phyloP scores from a whole-genome alignment of 2,329 filamentous ascomycete genomes.

The Diplodia corticola region DNA sequence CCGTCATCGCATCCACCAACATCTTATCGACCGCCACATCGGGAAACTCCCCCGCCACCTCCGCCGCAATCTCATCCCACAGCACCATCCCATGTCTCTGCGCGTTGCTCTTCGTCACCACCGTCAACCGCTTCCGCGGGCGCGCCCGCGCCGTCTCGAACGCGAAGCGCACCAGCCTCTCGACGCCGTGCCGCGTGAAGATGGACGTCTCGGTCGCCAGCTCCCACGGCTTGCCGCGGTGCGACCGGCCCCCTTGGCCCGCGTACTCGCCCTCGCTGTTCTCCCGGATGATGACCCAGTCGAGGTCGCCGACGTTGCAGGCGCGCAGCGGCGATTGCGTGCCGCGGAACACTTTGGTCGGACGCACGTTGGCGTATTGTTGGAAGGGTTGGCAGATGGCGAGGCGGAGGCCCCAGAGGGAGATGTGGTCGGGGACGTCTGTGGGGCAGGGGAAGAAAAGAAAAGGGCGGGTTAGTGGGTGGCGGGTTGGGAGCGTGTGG shows the following conservation, averaged over 20 bases:
- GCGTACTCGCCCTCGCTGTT: constrained; percentile 69
- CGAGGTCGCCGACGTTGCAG: constrained; percentile 56
- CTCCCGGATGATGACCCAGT: constrained; percentile 68
- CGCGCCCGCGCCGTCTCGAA: constrained; percentile 61
- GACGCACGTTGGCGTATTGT: constrained; percentile 59
- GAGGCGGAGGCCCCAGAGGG: constrained; percentile 57
- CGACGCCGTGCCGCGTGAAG: constrained; percentile 62
- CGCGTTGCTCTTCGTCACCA: constrained; percentile 67
- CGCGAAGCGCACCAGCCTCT: constrained; percentile 62
- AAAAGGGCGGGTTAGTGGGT: too few relatives aligned
- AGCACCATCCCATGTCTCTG: constrained; percentile 68
- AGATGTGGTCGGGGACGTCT: constrained; percentile 59
- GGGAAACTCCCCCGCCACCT: constrained; percentile 58
- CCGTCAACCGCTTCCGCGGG: constrained; percentile 59
- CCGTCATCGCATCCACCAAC: constrained; percentile 68
- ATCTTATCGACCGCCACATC: constrained; percentile 65
- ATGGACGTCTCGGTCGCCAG: constrained; percentile 63
- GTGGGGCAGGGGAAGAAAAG: too few relatives aligned
- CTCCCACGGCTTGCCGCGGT: constrained; percentile 60
- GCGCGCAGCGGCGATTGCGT: constrained; percentile 59
- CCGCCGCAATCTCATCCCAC: constrained; percentile 63
- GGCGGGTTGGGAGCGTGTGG: too few relatives aligned
- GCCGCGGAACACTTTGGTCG: constrained; percentile 62
- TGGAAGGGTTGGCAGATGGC: constrained; percentile 58
- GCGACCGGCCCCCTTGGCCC: constrained; percentile 63